Conservation (phyloP, 1,139 yeast species). For the Spathaspora sp. region DNA sequence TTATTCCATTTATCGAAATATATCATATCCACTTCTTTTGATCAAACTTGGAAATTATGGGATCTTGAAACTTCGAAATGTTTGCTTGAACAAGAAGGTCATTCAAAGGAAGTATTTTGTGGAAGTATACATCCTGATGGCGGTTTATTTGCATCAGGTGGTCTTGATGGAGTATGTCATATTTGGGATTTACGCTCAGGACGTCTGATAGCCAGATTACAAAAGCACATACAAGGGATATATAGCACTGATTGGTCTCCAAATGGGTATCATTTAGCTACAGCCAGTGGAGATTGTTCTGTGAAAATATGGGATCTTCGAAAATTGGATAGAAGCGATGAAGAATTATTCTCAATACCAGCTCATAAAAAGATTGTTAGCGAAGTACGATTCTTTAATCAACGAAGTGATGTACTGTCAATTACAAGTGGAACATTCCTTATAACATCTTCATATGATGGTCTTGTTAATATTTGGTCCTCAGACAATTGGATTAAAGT, state of each 20-base stretch:
- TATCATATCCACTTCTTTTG: constrained; percentile 75
- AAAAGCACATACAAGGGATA: constrained; percentile 72
- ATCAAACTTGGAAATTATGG: constrained; percentile 89
- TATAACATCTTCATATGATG: constrained; percentile 71
- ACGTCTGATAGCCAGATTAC: constrained; percentile 53
- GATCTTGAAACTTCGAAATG: constrained; percentile 48
- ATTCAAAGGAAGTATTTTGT: constrained; percentile 68
- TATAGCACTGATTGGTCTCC: constrained; percentile 73
- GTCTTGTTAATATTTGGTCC: constrained; percentile 60
- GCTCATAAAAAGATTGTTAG: constrained; percentile 79
- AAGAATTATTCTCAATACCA: constrained; percentile 54
- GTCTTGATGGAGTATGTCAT: constrained; percentile 71
- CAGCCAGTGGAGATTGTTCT: constrained; percentile 83
- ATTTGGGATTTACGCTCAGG: constrained; percentile 92
- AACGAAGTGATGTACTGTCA: constrained; percentile 20
- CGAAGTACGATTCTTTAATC: constrained; percentile 54
- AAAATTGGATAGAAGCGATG: constrained; percentile 26
- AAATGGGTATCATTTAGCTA: constrained; percentile 73
- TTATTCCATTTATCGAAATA: constrained; percentile 61
- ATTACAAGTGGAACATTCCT: constrained; percentile 46
- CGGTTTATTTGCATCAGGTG: constrained; percentile 71
- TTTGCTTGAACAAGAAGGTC: constrained; percentile 74
- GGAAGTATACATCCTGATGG: constrained; percentile 78
- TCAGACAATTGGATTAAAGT: constrained; percentile 71
- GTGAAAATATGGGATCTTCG: constrained; percentile 89